Evolutionary conservation across 768 basidiomycete genomes (phyloP).

Genomic region (Lactarius sanguifluus): DNA sequence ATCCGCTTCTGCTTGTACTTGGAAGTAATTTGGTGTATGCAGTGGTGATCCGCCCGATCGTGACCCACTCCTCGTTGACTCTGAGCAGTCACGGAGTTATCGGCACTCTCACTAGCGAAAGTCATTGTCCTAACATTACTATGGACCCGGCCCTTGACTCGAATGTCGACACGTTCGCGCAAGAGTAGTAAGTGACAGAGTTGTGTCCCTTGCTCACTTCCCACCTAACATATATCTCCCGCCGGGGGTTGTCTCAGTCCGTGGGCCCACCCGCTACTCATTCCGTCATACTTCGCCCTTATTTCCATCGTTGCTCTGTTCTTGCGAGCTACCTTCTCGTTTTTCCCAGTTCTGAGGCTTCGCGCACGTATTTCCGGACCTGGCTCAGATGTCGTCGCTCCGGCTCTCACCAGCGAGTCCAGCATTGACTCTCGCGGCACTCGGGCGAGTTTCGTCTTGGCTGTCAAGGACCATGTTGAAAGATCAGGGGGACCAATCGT

Average conservation of each 20-base stretch:
- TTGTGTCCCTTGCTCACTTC: neutral
- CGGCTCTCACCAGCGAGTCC: neutral
- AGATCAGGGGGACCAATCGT: conserved; percentile 48
- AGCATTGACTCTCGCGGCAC: neutral
- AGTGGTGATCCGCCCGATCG: no score
- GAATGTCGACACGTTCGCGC: neutral
- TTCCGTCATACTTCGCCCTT: conserved; percentile 20
- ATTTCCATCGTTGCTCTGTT: conserved; percentile 12
- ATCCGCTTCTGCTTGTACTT: no score
- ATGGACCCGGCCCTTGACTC: conserved; percentile 12
- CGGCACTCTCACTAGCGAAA: neutral
- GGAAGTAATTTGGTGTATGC: no score
- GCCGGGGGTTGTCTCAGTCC: neutral
- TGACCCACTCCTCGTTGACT: no score
- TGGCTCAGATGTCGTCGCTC: neutral
- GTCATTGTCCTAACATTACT: neutral
- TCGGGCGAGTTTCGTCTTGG: conserved; percentile 18
- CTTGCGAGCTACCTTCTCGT: conserved; percentile 1
- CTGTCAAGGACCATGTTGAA: conserved; percentile 38
- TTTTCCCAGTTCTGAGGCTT: neutral
- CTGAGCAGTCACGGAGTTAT: no score
- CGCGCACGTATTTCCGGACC: neutral
- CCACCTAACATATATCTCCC: neutral
- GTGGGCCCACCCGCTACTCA: conserved; percentile 21
- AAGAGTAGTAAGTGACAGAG: neutral